Conservation (phyloP, 305 asterid species). For the Solanum hybrid region DNA sequence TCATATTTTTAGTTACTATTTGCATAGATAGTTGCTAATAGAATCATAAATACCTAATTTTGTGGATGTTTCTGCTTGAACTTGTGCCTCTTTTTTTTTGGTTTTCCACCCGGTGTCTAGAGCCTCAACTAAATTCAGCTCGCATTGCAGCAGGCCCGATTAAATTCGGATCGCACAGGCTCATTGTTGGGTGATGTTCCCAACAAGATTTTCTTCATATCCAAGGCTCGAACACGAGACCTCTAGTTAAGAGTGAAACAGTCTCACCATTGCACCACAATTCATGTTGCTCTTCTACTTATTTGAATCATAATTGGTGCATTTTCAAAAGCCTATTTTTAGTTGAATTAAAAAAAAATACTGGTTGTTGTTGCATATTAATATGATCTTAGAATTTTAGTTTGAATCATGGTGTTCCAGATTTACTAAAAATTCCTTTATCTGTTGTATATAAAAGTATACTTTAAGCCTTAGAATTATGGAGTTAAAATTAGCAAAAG, state of each 20-base stretch:
- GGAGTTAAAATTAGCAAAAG: not conserved
- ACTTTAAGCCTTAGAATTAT: not conserved
- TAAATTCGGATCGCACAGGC: fast-evolving
- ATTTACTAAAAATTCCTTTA: not conserved
- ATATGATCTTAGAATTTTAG: not conserved
- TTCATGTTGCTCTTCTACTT: not conserved
- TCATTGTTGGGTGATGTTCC: fast-evolving
- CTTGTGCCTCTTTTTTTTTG: not conserved
- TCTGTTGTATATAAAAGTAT: not conserved
- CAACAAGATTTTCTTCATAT: no score
- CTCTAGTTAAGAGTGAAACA: not conserved
- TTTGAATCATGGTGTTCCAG: not conserved
- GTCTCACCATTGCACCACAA: fast-evolving
- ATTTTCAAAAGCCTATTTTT: not conserved
- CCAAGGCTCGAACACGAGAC: not conserved
- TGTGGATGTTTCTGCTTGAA: not conserved
- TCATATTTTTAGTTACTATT: not conserved
- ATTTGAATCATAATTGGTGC: not conserved
- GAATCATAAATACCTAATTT: not conserved
- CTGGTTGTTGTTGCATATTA: not conserved
- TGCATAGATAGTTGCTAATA: not conserved
- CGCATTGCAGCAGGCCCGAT: fast-evolving
- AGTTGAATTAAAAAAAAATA: not conserved
- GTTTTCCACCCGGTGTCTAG: not conserved
- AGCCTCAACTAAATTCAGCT: not conserved